A percentile compares a stretch with the other conserved stretches of the same genome.
phyloP scores from a whole-genome alignment of 441 rosid genomes.

The Kokia cookei region DNA sequence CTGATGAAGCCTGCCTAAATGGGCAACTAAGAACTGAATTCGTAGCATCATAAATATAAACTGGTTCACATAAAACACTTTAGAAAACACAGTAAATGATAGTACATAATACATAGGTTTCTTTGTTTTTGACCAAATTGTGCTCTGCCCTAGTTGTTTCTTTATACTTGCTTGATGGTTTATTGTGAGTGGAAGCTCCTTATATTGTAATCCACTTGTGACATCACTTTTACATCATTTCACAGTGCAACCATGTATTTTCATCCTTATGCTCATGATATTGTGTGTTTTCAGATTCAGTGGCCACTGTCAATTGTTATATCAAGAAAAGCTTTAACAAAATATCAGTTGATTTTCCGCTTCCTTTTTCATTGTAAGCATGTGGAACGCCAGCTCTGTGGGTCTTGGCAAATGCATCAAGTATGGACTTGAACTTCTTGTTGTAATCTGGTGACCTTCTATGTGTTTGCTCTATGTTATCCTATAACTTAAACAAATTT shows the following conservation, averaged over 20 bases:
- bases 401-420: constrained; percentile 98
- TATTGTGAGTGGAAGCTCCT: neutral
- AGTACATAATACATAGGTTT: neutral
- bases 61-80: neutral
- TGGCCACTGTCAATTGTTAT: constrained; percentile 97
- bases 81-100: neutral
- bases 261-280: neutral
- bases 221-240: neutral
- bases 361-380: constrained; percentile 90
- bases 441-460: constrained; percentile 6
- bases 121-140: neutral
- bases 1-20: neutral
- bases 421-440: constrained; percentile 37
- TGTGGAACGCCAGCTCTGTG: constrained; percentile 94
- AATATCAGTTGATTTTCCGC: constrained; percentile 92
- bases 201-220: neutral
- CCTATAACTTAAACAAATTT: constrained; percentile 13
- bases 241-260: neutral
- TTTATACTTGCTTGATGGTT: neutral
- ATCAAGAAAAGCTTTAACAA: constrained; percentile 82
- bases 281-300: constrained; percentile 55
- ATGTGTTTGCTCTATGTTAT: constrained; percentile 9
- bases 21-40: neutral
- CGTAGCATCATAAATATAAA: neutral
- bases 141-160: neutral